Evolutionary conservation across 768 basidiomycete species (phyloP).

Genomic region (Leccinellum albellum): DNA sequence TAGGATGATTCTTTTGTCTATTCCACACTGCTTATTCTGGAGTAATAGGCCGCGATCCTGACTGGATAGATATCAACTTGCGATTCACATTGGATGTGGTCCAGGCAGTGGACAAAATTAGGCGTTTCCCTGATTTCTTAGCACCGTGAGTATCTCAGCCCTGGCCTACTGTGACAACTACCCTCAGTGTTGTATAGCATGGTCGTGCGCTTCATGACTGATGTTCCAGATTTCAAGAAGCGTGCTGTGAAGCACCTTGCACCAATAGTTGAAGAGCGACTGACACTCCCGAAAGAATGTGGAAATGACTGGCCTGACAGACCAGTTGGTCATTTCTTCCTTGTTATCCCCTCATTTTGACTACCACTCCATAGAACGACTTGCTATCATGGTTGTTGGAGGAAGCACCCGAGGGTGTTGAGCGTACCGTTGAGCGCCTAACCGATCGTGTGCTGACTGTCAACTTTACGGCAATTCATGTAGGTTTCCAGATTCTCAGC

Average conservation of each 20-base stretch:
- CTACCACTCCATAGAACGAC: constrained; percentile 25
- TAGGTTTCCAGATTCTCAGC: constrained; percentile 1
- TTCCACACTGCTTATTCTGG: background rate
- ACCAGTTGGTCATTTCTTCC: constrained; percentile 25
- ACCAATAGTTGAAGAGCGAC: constrained; percentile 24
- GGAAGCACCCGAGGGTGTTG: constrained; percentile 13
- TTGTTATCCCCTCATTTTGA: background rate
- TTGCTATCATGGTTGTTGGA: constrained; percentile 33
- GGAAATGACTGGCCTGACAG: constrained; percentile 30
- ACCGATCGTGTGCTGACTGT: constrained; percentile 12
- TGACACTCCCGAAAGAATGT: constrained; percentile 18
- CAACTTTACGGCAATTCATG: constrained; percentile 25
- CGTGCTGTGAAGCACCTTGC: background rate
- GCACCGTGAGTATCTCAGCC: constrained; percentile 28
- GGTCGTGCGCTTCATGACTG: background rate
- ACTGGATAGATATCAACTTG: no score
- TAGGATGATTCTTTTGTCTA: no score
- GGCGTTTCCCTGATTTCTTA: constrained; percentile 31
- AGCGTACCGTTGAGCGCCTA: constrained; percentile 23
- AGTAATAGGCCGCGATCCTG: background rate
- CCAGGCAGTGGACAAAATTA: background rate
- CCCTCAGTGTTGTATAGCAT: background rate
- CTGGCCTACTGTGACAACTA: background rate
- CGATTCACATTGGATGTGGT: background rate
- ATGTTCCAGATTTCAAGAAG: background rate